These are phyloP conservation scores for Aspergillus spinulosporus DNA, from an alignment of 2,329 filamentous ascomycete genomes.

Conservation along the genomic window DNA sequence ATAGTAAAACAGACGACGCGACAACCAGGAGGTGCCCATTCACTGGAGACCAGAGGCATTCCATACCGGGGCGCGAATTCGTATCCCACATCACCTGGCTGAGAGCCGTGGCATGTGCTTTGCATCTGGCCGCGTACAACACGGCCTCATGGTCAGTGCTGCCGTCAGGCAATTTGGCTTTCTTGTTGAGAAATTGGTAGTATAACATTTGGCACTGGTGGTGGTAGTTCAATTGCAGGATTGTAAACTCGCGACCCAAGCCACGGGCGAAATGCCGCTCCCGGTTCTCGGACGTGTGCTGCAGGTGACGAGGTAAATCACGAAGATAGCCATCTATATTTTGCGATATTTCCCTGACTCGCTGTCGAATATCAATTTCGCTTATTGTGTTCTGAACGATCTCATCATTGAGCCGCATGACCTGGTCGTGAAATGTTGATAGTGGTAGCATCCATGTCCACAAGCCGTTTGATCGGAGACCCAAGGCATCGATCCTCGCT, in stretches of 20 bases:
- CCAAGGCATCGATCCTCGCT: neutral
- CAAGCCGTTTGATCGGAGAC: conserved; percentile 1
- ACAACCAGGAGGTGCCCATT: conserved; percentile 11
- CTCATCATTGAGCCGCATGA: conserved; percentile 10
- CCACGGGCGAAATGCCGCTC: neutral
- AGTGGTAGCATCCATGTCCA: conserved; percentile 13
- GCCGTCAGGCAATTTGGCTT: neutral
- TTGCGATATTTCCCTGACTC: conserved; percentile 1
- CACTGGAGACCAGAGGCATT: conserved; percentile 12
- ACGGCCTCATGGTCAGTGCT: conserved; percentile 2
- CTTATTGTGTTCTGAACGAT: conserved; percentile 3
- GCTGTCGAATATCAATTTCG: neutral
- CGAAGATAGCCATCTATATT: conserved; percentile 3
- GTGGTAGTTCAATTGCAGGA: conserved; percentile 7
- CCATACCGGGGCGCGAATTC: conserved; percentile 4
- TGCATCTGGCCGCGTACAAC: conserved; percentile 11
- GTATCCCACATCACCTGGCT: conserved; percentile 14
- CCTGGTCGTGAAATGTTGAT: conserved; percentile 5
- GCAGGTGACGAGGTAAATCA: conserved; percentile 2
- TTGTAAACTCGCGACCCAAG: conserved; percentile 6
- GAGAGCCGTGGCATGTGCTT: conserved; percentile 4
- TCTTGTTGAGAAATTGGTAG: conserved; percentile 10
- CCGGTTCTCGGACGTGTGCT: conserved; percentile 6
- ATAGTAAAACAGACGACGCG: conserved; percentile 4
- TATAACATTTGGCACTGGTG: conserved; percentile 11